These are phyloP conservation scores for Pneumocystis murina DNA, from an alignment of 1,139 yeast genomes.

Conservation along the genomic window DNA sequence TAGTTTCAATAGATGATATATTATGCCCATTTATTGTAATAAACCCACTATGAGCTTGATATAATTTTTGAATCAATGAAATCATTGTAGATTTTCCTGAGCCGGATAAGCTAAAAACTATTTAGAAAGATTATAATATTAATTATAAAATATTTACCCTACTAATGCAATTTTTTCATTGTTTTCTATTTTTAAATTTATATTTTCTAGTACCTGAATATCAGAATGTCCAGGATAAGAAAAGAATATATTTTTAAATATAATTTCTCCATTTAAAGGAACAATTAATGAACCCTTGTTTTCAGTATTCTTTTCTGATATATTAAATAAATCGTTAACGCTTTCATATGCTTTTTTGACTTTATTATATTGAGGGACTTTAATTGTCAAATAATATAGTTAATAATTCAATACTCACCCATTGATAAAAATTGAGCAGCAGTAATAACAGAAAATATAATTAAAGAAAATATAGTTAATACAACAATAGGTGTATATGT, in stretches of 20 bases:
- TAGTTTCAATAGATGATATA: constrained; percentile 48
- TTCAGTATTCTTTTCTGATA: constrained; percentile 3
- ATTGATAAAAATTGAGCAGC: constrained; percentile 45
- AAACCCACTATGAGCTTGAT: constrained; percentile 47
- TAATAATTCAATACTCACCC: not conserved
- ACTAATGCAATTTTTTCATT: constrained; percentile 79
- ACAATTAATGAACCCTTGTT: not conserved
- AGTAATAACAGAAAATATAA: constrained; percentile 57
- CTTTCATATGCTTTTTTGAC: constrained; percentile 24
- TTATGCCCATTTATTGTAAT: constrained; percentile 54
- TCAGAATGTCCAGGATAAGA: constrained; percentile 11
- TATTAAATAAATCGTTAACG: constrained; percentile 9
- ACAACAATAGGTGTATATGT: constrained; percentile 44
- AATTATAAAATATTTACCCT: constrained; percentile 28
- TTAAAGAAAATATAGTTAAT: constrained; percentile 54
- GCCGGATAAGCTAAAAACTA: constrained; percentile 43
- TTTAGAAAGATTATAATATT: not conserved
- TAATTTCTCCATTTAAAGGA: constrained; percentile 5
- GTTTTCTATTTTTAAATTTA: constrained; percentile 37
- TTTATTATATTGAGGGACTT: constrained; percentile 57
- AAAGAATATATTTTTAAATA: constrained; percentile 10
- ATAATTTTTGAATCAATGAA: constrained; percentile 33
- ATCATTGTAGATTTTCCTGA: constrained; percentile 83
- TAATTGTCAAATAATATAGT: not conserved
- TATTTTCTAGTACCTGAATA: constrained; percentile 10